A percentile compares a stretch with the other conserved stretches of the same genome.
Conservation (phyloP, 208 protist species). For the Trypanosoma platydactyli region DNA sequence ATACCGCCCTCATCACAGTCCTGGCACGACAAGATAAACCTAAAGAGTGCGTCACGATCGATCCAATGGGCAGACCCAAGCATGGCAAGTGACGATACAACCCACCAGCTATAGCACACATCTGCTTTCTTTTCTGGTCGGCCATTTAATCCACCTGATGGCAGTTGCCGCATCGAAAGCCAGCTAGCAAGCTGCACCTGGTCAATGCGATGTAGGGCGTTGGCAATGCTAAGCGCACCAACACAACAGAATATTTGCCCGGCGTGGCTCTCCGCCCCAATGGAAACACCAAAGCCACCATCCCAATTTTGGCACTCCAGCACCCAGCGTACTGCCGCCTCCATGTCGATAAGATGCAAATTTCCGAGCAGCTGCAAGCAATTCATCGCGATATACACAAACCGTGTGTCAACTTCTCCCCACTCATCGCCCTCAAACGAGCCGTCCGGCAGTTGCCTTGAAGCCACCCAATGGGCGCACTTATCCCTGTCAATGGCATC, state of each 20-base stretch:
- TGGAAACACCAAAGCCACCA: constrained; percentile 96
- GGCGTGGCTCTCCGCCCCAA: constrained; percentile 96
- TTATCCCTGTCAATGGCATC: constrained; percentile 63
- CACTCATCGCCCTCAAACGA: constrained; percentile 98
- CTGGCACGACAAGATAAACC: constrained; percentile 96
- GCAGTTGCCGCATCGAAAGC: constrained; percentile 98
- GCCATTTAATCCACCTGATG: constrained; percentile 98
- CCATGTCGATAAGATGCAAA: constrained; percentile 80
- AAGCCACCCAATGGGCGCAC: constrained; percentile 74
- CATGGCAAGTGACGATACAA: constrained; percentile 95
- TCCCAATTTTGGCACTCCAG: constrained; percentile 98
- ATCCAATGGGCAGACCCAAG: constrained; percentile 96
- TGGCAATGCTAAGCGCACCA: constrained; percentile 94
- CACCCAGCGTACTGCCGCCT: constrained; percentile 90
- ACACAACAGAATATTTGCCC: constrained; percentile 99
- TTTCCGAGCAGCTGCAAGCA: constrained; percentile 91
- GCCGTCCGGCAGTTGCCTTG: constrained; percentile 96
- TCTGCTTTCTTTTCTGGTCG: constrained; percentile 99
- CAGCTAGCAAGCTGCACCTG: constrained; percentile 95
- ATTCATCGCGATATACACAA: constrained; percentile 97
- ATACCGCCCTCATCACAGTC: constrained; percentile 97
- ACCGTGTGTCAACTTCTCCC: constrained; percentile 99
- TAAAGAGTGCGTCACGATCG: constrained; percentile 85
- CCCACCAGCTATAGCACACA: constrained; percentile 99
- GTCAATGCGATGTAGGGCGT: constrained; percentile 90